These are phyloP conservation scores for Aspergillus brunneoviolaceus DNA, from an alignment of 2,329 filamentous ascomycete species.

Conservation along the genomic window DNA sequence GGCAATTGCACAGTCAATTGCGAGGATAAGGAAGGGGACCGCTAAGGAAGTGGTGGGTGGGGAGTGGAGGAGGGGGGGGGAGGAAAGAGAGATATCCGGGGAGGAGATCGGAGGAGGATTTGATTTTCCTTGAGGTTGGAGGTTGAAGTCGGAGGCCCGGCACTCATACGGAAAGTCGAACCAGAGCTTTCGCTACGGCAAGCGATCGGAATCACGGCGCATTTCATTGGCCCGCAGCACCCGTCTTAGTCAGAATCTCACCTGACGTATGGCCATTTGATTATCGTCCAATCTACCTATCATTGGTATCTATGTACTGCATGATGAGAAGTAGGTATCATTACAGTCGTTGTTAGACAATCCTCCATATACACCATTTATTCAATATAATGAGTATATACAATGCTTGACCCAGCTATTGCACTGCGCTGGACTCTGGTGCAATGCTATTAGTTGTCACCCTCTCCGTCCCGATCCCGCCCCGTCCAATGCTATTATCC, in stretches of 20 bases:
- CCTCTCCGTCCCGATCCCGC: slow-evolving; percentile 13
- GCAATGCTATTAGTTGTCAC: not conserved
- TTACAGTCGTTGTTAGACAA: no score
- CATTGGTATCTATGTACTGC: not conserved
- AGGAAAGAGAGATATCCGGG: slow-evolving; percentile 9
- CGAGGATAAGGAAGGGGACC: slow-evolving; percentile 18
- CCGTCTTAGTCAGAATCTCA: slow-evolving; percentile 12
- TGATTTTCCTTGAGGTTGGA: slow-evolving; percentile 37
- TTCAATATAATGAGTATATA: not conserved
- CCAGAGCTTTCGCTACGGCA: slow-evolving; percentile 39
- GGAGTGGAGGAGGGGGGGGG: slow-evolving; percentile 21
- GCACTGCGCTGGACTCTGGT: not conserved
- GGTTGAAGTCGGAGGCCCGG: slow-evolving; percentile 39
- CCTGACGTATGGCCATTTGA: not conserved
- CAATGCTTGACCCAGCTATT: not conserved
- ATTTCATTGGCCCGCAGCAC: slow-evolving; percentile 38
- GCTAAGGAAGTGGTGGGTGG: slow-evolving; percentile 21
- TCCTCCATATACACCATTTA: no score
- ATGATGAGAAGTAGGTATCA: no score
- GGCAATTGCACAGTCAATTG: slow-evolving; percentile 37
- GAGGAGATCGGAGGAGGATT: slow-evolving; percentile 33
- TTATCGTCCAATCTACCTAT: not conserved
- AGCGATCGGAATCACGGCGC: slow-evolving; percentile 43
- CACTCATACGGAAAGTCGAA: slow-evolving; percentile 22
- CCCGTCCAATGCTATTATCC: slow-evolving; percentile 5